phyloP scores from a whole-genome alignment of 176 grass and related monocot species.

The Alopecurus myosuroides region DNA sequence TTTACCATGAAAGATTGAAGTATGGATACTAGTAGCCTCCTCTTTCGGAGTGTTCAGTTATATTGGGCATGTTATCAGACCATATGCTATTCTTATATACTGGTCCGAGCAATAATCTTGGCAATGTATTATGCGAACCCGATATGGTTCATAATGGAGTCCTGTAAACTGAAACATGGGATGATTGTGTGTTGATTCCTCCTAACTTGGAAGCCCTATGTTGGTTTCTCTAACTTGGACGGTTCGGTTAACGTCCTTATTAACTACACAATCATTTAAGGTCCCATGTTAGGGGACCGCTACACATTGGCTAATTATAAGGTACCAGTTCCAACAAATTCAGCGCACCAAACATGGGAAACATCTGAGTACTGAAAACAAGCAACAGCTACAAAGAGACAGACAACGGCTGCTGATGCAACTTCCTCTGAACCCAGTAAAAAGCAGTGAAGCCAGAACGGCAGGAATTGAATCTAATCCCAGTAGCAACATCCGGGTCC shows the following conservation, averaged over 20 bases:
- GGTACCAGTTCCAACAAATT: not conserved
- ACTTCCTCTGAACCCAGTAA: not conserved
- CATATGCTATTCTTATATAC: not conserved
- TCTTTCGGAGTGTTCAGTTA: not conserved
- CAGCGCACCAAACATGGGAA: not conserved
- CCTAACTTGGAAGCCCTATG: not conserved
- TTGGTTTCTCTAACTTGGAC: not conserved
- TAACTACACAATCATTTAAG: not conserved
- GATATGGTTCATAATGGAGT: not conserved
- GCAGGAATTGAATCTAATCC: not conserved
- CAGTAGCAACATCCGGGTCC: not conserved
- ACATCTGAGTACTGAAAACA: not conserved
- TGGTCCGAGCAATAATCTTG: not conserved
- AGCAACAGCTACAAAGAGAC: not conserved
- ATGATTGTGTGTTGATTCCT: not conserved
- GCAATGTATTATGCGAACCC: not conserved
- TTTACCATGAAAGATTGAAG: not conserved
- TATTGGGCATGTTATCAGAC: not conserved
- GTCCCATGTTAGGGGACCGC: not conserved
- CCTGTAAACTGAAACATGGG: not conserved
- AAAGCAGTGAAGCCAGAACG: not conserved
- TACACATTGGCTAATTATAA: not conserved
- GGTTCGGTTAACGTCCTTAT: not conserved
- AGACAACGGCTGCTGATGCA: not conserved
- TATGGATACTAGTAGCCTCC: not conserved